Evolutionary conservation across 352 stramenopile species (phyloP).

Genomic region (Pythium myriotylum): DNA sequence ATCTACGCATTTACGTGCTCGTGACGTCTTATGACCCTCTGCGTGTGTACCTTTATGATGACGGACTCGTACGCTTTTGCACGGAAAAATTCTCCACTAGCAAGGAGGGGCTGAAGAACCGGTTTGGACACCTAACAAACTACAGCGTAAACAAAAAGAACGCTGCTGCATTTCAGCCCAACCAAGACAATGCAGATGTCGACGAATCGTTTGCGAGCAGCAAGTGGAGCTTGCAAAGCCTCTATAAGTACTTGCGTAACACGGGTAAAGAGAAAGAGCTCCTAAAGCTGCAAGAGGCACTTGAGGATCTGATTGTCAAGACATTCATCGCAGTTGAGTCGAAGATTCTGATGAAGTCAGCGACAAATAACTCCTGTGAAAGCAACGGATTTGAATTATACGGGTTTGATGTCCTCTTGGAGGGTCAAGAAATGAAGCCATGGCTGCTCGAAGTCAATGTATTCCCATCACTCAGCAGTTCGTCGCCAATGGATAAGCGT

Average conservation of each 20-base stretch:
- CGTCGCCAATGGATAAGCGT: constrained; percentile 83
- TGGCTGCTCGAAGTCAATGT: constrained; percentile 93
- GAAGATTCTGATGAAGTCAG: constrained; percentile 55
- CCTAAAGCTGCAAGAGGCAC: constrained; percentile 36
- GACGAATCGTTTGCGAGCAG: constrained; percentile 49
- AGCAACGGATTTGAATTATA: constrained; percentile 87
- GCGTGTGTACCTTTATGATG: constrained; percentile 82
- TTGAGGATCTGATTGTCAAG: constrained; percentile 88
- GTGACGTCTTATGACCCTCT: constrained; percentile 88
- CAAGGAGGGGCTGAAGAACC: constrained; percentile 71
- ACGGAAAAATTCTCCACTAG: constrained; percentile 77
- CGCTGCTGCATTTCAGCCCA: constrained; percentile 65
- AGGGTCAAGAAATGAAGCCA: constrained; percentile 68
- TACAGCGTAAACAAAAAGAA: constrained; percentile 94
- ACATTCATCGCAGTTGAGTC: constrained; percentile 87
- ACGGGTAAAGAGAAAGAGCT: constrained; percentile 47
- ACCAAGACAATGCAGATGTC: constrained; percentile 56
- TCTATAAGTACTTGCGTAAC: constrained; percentile 51
- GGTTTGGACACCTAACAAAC: constrained; percentile 92
- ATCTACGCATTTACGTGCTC: constrained; percentile 90
- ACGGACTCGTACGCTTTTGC: constrained; percentile 89
- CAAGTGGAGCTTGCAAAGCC: constrained; percentile 82
- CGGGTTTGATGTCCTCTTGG: constrained; percentile 87
- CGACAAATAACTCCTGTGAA: constrained; percentile 1
- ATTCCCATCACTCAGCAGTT: constrained; percentile 87